A percentile compares a stretch with the other conserved stretches of the same genome.
Evolutionary conservation across 2,329 filamentous ascomycete genomes (phyloP).

Genomic region (Penicillium sp.): DNA sequence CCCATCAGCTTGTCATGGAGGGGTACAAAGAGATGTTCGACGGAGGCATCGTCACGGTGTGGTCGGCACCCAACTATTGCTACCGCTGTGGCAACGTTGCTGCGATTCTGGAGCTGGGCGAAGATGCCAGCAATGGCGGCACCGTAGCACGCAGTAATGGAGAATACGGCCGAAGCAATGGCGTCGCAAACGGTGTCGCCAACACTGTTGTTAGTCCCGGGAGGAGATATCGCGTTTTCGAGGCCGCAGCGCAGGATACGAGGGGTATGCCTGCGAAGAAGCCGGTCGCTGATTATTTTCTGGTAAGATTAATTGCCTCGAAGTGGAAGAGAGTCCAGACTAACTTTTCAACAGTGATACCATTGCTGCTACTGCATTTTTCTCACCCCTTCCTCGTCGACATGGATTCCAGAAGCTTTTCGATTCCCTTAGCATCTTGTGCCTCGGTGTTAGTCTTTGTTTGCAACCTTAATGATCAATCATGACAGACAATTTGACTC

Average conservation of each 20-base stretch:
- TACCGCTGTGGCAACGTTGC: slow-evolving; percentile 96
- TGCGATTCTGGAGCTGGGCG: slow-evolving; percentile 87
- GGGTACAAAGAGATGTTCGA: slow-evolving; percentile 99
- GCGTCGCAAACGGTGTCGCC: slow-evolving; percentile 50
- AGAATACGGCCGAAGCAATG: slow-evolving; percentile 48
- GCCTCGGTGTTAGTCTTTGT: slow-evolving; percentile 28
- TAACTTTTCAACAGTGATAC: slow-evolving; percentile 28
- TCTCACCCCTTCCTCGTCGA: slow-evolving; percentile 12
- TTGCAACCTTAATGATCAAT: slow-evolving; percentile 30
- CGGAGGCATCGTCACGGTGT: slow-evolving; percentile 94
- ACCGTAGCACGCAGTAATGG: slow-evolving; percentile 67
- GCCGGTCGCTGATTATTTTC: slow-evolving; percentile 94
- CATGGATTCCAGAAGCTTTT: slow-evolving; percentile 18
- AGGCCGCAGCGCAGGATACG: slow-evolving; percentile 93
- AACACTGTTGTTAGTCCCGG: slow-evolving; percentile 70
- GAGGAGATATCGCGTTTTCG: slow-evolving; percentile 89
- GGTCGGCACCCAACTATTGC: slow-evolving; percentile 96
- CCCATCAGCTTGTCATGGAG: slow-evolving; percentile 98
- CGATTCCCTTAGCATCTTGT: slow-evolving; percentile 23
- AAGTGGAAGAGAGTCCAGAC: not conserved
- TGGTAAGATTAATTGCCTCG: slow-evolving; percentile 49
- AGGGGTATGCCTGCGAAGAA: slow-evolving; percentile 99
- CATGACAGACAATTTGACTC: slow-evolving; percentile 24
- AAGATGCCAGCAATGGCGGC: slow-evolving; percentile 77
- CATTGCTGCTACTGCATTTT: slow-evolving; percentile 17